Base-by-base conservation (phyloP, 1,284 basidiomycete genomes). In the Irpex lacteus region DNA sequence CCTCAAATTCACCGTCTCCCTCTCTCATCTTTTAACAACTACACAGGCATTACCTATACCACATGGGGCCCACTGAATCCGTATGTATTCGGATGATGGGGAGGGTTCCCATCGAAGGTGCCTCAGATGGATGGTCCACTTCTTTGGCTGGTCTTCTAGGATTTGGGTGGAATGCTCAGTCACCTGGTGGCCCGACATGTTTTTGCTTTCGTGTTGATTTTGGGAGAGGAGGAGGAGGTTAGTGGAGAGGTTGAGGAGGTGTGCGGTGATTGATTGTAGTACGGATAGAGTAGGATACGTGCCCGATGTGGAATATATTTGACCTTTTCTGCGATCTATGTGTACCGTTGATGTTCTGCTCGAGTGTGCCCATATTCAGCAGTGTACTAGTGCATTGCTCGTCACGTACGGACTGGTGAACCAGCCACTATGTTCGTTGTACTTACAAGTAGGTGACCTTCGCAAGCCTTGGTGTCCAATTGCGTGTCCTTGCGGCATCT, bases 1-100 rank as follows among this genome's bases (percentile, higher is more conserved):
- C 32, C 59, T 69, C 73, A 68, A 66, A 56, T 6, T 21, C 15
- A 7, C 6, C 13, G 1, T 8, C 9, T 5, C 11, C 34, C 58
- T 13, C 9, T 44, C n/a, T 70, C 78, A 85, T 86, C 82, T 85
- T 86, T 86, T 86, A 86, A 87, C 86, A 86, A 85, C 78, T 79
- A 77, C 75, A 81, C 70, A 71, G 86, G 82, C 77, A 72, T 79
- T 75, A 67, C 32, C 74, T 69, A 69, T 81, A 82, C 83, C 83
- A 87, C 84, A 87, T 85, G 83, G 77, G 81, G 72, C 81, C 73
- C 77, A 75, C 80, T 81, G 21, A 26, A 26, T 26, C 21, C 21
- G 21, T 26, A 26, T 26, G 21, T 26, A 26, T 26, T 26, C 21
- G 21, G 62, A 71, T 80, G 80, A 75, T 80, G 40, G 5, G 3